A percentile compares a stretch with the other conserved stretches of the same genome.
These are phyloP conservation scores for Triticum monococcum DNA, from an alignment of 176 grass and related monocot genomes.

Conservation along the genomic window DNA sequence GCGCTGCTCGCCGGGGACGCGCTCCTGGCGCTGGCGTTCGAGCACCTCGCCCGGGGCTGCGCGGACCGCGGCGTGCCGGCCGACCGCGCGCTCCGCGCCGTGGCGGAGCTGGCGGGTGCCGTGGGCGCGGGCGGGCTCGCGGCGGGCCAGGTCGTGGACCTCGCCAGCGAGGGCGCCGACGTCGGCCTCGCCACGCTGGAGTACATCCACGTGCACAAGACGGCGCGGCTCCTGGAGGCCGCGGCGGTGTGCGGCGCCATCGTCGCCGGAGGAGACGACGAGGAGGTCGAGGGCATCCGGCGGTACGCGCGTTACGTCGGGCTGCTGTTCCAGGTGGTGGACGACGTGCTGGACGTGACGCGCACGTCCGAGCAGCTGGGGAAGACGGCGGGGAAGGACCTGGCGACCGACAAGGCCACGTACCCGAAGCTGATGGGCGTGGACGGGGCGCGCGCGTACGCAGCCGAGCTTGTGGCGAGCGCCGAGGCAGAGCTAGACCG, in stretches of 20 bases:
- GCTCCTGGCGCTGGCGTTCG: conserved; percentile 4
- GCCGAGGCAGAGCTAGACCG: conserved; percentile 5
- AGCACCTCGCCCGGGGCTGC: not conserved
- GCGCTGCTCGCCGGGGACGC: not conserved
- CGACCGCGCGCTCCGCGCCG: not conserved
- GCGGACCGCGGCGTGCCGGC: not conserved
- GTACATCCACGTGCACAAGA: conserved; percentile 17
- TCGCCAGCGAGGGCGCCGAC: not conserved
- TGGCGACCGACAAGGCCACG: not conserved
- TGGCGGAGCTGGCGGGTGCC: not conserved
- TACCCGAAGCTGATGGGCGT: conserved; percentile 19
- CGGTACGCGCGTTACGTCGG: conserved; percentile 4
- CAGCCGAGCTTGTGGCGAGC: not conserved
- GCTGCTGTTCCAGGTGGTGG: conserved; percentile 1
- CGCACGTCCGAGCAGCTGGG: conserved; percentile 11
- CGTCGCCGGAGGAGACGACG: not conserved
- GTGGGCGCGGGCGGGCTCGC: not conserved
- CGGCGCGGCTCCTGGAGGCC: not conserved
- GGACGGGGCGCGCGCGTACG: conserved; percentile 9
- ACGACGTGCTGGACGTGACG: conserved; percentile 19
- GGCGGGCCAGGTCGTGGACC: conserved; percentile 5
- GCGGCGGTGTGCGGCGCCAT: conserved; percentile 11
- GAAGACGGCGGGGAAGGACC: conserved; percentile 5
- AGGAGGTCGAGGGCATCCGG: conserved; percentile 1
- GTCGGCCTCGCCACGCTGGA: conserved; percentile 6